phyloP scores from a whole-genome alignment of 768 basidiomycete genomes.

The Termitomyces sp. region DNA sequence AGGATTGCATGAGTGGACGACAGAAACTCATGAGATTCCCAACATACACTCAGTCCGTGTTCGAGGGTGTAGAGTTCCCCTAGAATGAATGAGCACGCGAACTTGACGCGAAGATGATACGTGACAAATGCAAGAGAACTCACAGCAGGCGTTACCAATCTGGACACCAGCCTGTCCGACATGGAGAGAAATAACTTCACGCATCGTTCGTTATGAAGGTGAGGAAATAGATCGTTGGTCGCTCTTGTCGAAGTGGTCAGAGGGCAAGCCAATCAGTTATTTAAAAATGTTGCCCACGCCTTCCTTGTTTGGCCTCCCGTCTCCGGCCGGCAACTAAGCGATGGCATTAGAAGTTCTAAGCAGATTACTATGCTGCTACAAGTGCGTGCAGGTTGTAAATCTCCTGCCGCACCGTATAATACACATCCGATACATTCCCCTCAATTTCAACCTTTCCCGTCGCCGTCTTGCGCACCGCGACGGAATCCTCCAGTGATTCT shows the following conservation, averaged over 20 bases:
- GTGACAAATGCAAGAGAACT: constrained; percentile 32
- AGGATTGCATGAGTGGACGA: constrained; percentile 12
- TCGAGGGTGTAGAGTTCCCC: constrained; percentile 99
- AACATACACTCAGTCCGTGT: constrained; percentile 90
- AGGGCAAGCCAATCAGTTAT: constrained; percentile 22
- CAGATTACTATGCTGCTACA: constrained; percentile 52
- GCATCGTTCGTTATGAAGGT: constrained; percentile 46
- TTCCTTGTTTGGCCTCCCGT: constrained; percentile 20
- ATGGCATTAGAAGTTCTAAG: not conserved
- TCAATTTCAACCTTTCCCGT: constrained; percentile 86
- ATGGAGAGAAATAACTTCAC: constrained; percentile 97
- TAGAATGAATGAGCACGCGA: constrained; percentile 39
- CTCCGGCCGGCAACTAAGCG: constrained; percentile 16
- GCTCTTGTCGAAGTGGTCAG: constrained; percentile 21
- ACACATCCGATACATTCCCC: constrained; percentile 82
- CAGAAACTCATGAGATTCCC: constrained; percentile 8
- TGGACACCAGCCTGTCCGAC: constrained; percentile 99
- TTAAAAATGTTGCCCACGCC: constrained; percentile 19
- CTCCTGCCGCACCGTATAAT: constrained; percentile 83
- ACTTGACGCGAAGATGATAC: constrained; percentile 26
- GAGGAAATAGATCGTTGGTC: constrained; percentile 9
- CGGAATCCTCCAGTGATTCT: constrained; percentile 55
- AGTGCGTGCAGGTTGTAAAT: constrained; percentile 90
- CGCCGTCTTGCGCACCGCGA: constrained; percentile 85
- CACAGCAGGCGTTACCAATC: constrained; percentile 98